Evolutionary conservation across 371 early-diverging fungal species (phyloP).

Genomic region (Rhizomucor miehei): DNA sequence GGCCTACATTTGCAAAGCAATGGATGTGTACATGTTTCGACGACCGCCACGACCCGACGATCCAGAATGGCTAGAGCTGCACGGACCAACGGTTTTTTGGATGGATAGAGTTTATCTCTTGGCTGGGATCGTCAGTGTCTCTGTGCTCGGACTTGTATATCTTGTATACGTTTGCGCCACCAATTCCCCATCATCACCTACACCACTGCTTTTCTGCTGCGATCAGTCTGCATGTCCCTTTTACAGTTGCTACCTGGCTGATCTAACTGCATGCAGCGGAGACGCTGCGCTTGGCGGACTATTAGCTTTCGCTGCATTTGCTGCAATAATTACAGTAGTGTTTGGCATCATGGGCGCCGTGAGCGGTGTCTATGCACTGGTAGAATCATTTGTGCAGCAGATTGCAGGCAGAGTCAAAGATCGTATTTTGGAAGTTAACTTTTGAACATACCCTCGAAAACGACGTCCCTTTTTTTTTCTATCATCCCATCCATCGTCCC

Average conservation of each 20-base stretch:
- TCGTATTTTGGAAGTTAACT: constrained; percentile 16
- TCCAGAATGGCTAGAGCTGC: constrained; percentile 15
- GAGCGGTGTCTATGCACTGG: constrained; percentile 18
- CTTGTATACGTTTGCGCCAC: constrained; percentile 3
- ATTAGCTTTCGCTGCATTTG: constrained; percentile 15
- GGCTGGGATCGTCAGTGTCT: constrained; percentile 14
- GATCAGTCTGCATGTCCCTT: constrained; percentile 13
- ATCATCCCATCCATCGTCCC: too few relatives aligned
- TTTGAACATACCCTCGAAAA: not conserved
- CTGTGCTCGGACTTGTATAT: constrained; percentile 20
- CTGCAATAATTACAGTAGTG: constrained; percentile 12
- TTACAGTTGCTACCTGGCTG: constrained; percentile 18
- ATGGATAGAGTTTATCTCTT: constrained; percentile 25
- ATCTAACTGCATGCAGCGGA: constrained; percentile 22
- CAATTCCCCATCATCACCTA: not conserved
- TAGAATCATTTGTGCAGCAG: constrained; percentile 19
- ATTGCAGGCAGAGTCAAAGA: constrained; percentile 19
- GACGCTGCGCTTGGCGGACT: constrained; percentile 25
- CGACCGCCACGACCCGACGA: constrained; percentile 12
- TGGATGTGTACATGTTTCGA: constrained; percentile 15
- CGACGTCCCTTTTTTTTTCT: too few relatives aligned
- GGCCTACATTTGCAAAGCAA: constrained; percentile 14
- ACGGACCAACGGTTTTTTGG: constrained; percentile 18
- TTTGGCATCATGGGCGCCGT: constrained; percentile 28
- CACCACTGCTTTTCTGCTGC: constrained; percentile 5